Evolutionary conservation across 306 rosid genomes (phyloP).

Genomic region (Prunus kanzakura): DNA sequence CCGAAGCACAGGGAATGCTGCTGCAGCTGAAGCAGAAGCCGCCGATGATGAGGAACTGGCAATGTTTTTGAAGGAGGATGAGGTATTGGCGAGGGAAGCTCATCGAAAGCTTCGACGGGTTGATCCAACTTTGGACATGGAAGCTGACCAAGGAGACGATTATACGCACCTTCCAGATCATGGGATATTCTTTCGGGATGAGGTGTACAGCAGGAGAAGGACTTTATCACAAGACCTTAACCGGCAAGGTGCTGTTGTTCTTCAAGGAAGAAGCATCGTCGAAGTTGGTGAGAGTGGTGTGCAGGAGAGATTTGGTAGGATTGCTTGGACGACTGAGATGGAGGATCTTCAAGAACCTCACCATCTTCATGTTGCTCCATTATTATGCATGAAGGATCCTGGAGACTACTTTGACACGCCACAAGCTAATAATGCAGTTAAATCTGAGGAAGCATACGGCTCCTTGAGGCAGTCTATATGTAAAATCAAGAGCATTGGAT

Average conservation of each 20-base stretch:
- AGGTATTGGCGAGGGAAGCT: conserved; percentile 77
- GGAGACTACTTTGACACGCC: conserved; percentile 95
- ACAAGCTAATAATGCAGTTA: conserved; percentile 73
- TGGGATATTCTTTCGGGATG: conserved; percentile 70
- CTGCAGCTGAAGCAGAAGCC: conserved; percentile 95
- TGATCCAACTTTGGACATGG: conserved; percentile 98
- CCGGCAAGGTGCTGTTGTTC: conserved; percentile 97
- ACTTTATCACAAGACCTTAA: conserved; percentile 95
- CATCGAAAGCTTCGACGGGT: conserved; percentile 79
- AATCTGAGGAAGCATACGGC: conserved; percentile 71
- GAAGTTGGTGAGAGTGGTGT: conserved; percentile 38
- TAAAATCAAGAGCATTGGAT: conserved; percentile 56
- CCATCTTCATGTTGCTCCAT: conserved; percentile 58
- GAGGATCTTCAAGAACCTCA: conserved; percentile 81
- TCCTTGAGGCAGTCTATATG: conserved; percentile 67
- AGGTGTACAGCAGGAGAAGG: conserved; percentile 43
- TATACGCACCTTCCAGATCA: conserved; percentile 94
- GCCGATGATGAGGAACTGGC: conserved; percentile 98
- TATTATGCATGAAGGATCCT: conserved; percentile 94
- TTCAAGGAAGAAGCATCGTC: conserved; percentile 81
- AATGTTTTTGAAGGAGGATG: conserved; percentile 84
- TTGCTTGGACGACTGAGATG: conserved; percentile 69
- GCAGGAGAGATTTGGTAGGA: conserved; percentile 58
- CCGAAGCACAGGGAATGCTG: conserved; percentile 67
- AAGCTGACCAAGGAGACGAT: conserved; percentile 96